Evolutionary conservation across 331 rosid species (phyloP).

Genomic region (Rhamnella rubrinervis): DNA sequence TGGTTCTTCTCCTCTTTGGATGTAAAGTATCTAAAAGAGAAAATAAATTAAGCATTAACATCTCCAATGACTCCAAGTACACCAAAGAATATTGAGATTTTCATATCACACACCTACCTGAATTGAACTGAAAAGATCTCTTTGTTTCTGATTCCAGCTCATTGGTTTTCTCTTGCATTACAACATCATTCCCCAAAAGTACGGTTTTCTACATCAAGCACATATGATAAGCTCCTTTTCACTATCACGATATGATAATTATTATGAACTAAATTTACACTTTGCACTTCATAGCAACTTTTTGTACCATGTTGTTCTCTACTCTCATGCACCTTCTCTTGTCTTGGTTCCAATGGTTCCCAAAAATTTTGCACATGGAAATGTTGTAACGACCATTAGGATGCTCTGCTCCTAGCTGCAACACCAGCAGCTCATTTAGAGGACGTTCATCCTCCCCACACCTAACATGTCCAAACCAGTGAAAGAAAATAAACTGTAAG

Average conservation of each 20-base stretch:
- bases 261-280: neutral
- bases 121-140: conserved; percentile 37
- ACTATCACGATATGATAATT: neutral
- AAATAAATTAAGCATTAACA: conserved; percentile 12
- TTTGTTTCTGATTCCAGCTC: conserved; percentile 40
- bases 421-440: conserved; percentile 68
- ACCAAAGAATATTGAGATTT: neutral
- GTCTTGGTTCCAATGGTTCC: conserved; percentile 66
- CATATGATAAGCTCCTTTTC: conserved; percentile 14
- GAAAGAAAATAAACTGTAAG: neutral
- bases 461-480: conserved; percentile 35
- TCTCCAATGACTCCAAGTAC: neutral
- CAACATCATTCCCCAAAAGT: conserved; percentile 41
- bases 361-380: conserved; percentile 73
- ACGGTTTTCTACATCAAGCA: conserved; percentile 50
- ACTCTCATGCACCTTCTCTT: conserved; percentile 38
- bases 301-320: conserved; percentile 44
- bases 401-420: conserved; percentile 77
- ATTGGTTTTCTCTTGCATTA: conserved; percentile 33
- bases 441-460: conserved; percentile 98
- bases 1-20: conserved; percentile 77
- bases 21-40: conserved; percentile 53
- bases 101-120: conserved; percentile 40
- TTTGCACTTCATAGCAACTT: neutral
- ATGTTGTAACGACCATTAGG: conserved; percentile 55